phyloP scores from a whole-genome alignment of 345 rosid genomes.

The Citrus inodora region DNA sequence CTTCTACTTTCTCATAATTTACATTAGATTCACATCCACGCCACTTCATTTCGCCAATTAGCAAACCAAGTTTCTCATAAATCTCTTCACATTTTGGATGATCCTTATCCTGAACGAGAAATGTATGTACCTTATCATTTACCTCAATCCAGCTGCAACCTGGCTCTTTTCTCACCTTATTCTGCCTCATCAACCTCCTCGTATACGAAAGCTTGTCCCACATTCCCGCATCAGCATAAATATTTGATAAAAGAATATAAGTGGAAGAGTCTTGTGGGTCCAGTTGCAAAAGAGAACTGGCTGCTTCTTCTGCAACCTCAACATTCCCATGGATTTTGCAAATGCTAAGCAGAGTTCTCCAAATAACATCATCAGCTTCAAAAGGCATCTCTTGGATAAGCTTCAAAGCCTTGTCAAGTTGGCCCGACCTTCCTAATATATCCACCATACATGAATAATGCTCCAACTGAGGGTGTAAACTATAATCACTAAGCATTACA shows the following conservation, averaged over 20 bases:
- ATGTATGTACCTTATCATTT: slow-evolving; percentile 70
- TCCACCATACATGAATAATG: slow-evolving; percentile 94
- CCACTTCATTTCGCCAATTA: slow-evolving; percentile 60
- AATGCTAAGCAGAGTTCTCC: slow-evolving; percentile 79
- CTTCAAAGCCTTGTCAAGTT: slow-evolving; percentile 47
- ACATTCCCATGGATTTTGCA: slow-evolving; percentile 73
- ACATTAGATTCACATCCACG: slow-evolving; percentile 19
- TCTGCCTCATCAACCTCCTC: slow-evolving; percentile 65
- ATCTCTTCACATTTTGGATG: slow-evolving; percentile 66
- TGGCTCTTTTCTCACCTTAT: slow-evolving; percentile 79
- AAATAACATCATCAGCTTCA: slow-evolving; percentile 72
- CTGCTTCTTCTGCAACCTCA: slow-evolving; percentile 73
- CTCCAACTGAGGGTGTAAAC: slow-evolving; percentile 71
- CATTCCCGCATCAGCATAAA: slow-evolving; percentile 85
- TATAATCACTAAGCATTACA: slow-evolving; percentile 52
- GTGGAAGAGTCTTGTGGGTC: slow-evolving; percentile 81
- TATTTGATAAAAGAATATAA: slow-evolving; percentile 72
- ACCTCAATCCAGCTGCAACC: slow-evolving; percentile 96
- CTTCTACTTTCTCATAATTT: slow-evolving; percentile 19
- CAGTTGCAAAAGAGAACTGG: slow-evolving; percentile 47
- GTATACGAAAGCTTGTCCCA: slow-evolving; percentile 71
- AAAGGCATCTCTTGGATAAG: slow-evolving; percentile 71
- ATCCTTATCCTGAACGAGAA: slow-evolving; percentile 62
- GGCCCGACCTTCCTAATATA: slow-evolving; percentile 80
- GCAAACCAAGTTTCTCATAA: slow-evolving; percentile 46